Base-by-base conservation (phyloP, 2,329 filamentous ascomycete species). In the Zasmidium citrigriseum region DNA sequence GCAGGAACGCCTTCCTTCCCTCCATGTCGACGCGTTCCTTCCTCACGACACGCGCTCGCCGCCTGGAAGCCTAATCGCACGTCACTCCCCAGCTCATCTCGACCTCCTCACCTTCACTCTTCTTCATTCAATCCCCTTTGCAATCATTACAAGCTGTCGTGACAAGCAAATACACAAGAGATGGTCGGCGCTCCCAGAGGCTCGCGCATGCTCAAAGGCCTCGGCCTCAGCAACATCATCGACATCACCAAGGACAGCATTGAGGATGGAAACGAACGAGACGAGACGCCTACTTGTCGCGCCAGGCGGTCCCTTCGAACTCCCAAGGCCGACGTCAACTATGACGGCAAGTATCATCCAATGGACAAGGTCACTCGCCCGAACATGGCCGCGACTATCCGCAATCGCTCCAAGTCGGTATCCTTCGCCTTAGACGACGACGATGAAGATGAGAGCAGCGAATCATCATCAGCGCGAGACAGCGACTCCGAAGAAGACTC, bases 291-390 rank as follows among this genome's bases (percentile, higher is more conserved):
- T 2, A 64, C 54, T 9, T n/a, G n/a, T n/a, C 63, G 62, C 24
- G 22, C 52, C 3, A 65, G 64, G 34, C 63, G 64, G 10, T 59
- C 60, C 9, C 53, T 58, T 3, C 61, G 62, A 22, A 27, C 58
- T 52, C 60, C 60, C 21, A 62, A 54, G 12, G 51, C 55, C 12
- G 48, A 53, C 10, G 55, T 58, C 11, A 60, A 53, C 22, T 66
- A 64, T 27, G 56, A 60, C 38, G 55, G 60, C 48, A 70, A 68
- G 46, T 66, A 58, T 45, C 65, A 70, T 56, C 65, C 67, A 0
- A 68, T 70, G 65, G 67, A 70, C 46, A 58, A 53, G 10, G 62
- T 68, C 11, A 68, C 61, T 1, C 56, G 65, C 14, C 59, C 60
- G 12, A 60, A 64, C 41, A 60, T 54, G 4, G 52, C 59, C 4